phyloP scores from a whole-genome alignment of 192 early-diverging fungal species.

The Nowakowskiella sp. region DNA sequence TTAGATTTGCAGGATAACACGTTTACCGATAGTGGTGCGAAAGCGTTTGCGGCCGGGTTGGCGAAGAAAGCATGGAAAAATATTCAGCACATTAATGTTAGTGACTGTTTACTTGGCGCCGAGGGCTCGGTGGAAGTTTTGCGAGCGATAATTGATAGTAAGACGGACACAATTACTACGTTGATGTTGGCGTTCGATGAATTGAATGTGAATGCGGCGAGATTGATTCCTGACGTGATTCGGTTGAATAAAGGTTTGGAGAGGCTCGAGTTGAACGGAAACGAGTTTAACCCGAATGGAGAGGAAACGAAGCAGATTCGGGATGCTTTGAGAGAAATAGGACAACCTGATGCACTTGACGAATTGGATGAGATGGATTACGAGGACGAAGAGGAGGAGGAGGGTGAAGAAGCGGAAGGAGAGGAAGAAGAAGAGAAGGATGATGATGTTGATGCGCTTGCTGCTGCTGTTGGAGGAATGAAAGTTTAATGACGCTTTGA shows the following conservation, averaged over 20 bases:
- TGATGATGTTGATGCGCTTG: constrained; percentile 19
- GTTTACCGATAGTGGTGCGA: constrained; percentile 73
- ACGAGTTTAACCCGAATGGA: constrained; percentile 78
- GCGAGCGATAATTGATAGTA: constrained; percentile 51
- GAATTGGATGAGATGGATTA: constrained; percentile 95
- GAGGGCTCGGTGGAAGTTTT: constrained; percentile 62
- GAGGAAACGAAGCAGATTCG: constrained; percentile 65
- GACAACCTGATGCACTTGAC: constrained; percentile 71
- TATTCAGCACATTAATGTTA: constrained; percentile 72
- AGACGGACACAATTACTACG: constrained; percentile 44
- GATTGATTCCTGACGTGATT: constrained; percentile 58
- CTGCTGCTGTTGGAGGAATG: neutral
- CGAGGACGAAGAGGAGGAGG: constrained; percentile 61
- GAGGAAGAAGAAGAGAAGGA: constrained; percentile 12
- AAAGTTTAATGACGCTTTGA: too few species aligned
- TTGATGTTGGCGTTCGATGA: constrained; percentile 84
- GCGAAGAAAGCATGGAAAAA: constrained; percentile 71
- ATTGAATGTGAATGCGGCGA: constrained; percentile 65
- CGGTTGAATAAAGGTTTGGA: constrained; percentile 53
- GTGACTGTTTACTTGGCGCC: constrained; percentile 79
- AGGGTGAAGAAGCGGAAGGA: constrained; percentile 38
- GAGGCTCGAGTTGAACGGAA: constrained; percentile 83
- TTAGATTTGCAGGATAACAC: constrained; percentile 97
- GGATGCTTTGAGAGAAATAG: constrained; percentile 58
- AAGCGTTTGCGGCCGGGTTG: constrained; percentile 69